Conservation (phyloP, 805 yeast genomes). For the Myxozyma neglecta region DNA sequence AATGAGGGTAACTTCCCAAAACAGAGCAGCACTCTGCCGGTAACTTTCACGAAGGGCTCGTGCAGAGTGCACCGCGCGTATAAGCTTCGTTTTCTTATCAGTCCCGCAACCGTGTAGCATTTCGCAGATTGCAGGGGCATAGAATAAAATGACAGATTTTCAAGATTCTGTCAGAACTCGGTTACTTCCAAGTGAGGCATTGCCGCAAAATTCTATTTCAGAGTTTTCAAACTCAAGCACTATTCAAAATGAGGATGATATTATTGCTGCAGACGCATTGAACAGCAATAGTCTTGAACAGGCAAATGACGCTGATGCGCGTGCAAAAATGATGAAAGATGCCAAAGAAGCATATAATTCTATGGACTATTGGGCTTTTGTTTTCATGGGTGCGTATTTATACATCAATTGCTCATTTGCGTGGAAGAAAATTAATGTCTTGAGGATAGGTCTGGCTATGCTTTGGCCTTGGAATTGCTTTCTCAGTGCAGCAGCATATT, state of each 20-base stretch:
- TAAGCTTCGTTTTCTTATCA: not conserved
- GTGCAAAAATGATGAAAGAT: slow-evolving; percentile 6
- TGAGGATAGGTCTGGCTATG: slow-evolving; percentile 32
- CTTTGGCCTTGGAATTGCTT: slow-evolving; percentile 98
- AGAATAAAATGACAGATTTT: not conserved
- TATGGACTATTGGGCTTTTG: slow-evolving; percentile 23
- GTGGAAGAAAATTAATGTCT: not conserved
- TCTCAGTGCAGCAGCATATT: slow-evolving; percentile 80
- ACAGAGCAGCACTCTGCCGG: too few relatives aligned
- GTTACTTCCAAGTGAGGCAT: not conserved
- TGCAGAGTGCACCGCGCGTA: not conserved
- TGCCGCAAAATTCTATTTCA: not conserved
- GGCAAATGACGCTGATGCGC: not conserved
- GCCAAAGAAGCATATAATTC: slow-evolving; percentile 11
- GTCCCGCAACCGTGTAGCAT: too few relatives aligned
- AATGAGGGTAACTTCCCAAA: too few relatives aligned
- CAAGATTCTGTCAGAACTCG: not conserved
- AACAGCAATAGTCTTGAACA: not conserved
- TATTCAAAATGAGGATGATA: not conserved
- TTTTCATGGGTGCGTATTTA: slow-evolving; percentile 10
- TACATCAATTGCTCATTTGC: not conserved
- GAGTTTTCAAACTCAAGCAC: not conserved
- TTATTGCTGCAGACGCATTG: slow-evolving; percentile 1
- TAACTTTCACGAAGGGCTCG: too few relatives aligned
- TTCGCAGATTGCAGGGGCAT: too few relatives aligned